Evolutionary conservation across 768 basidiomycete species (phyloP).

Genomic region (Gloeopeniophorella convolvens): DNA sequence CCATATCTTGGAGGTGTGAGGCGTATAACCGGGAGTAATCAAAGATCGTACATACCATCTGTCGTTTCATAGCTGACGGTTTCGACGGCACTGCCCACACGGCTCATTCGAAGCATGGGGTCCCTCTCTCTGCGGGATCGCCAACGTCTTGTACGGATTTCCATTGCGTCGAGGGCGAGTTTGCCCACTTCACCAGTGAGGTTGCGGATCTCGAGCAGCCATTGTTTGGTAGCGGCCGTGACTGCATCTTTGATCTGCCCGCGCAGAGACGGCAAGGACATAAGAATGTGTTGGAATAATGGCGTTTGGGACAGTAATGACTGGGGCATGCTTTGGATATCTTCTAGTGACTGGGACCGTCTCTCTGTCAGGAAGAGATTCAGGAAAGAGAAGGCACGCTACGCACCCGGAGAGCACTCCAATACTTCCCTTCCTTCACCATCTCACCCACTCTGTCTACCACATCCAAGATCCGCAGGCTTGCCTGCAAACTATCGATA

Average conservation of each 20-base stretch:
- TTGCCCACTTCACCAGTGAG: conserved; percentile 79
- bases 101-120: conserved; percentile 62
- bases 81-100: conserved; percentile 90
- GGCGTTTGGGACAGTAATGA: conserved; percentile 88
- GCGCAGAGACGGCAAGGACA: conserved; percentile 86
- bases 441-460: conserved; percentile 89
- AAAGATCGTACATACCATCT: conserved; percentile 60
- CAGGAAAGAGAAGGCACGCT: conserved; percentile 21
- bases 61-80: conserved; percentile 88
- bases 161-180: conserved; percentile 88
- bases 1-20: conserved; percentile 53
- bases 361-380: conserved; percentile 21
- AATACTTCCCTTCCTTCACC: conserved; percentile 90
- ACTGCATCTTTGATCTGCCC: conserved; percentile 89
- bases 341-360: conserved; percentile 84
- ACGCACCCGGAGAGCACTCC: conserved; percentile 92
- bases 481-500: conserved; percentile 92
- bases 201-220: conserved; percentile 93
- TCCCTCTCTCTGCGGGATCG: conserved; percentile 79
- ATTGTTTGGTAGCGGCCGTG: conserved; percentile 91
- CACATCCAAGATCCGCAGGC: conserved; percentile 86
- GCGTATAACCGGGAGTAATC: conserved; percentile 4
- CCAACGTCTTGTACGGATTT: conserved; percentile 76
- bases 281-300: conserved; percentile 86
- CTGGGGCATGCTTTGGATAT: conserved; percentile 86